phyloP scores from a whole-genome alignment of 2,329 filamentous ascomycete species.

The Trichoderma lentiforme region DNA sequence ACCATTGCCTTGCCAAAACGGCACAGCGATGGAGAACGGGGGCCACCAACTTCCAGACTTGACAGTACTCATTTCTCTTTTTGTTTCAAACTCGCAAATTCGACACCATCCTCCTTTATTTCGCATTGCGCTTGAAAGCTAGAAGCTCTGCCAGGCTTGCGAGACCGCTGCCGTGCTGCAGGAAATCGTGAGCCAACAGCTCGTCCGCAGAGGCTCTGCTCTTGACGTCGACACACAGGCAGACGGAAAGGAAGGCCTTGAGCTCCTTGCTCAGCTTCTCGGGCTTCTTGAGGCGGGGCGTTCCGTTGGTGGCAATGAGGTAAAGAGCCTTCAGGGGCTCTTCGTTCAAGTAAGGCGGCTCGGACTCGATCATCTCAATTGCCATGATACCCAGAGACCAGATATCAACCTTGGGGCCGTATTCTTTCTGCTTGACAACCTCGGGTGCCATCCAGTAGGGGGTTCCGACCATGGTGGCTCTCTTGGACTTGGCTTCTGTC shows the following conservation, averaged over 20 bases:
- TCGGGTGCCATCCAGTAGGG: conserved; percentile 99
- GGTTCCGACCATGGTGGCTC: conserved; percentile 97
- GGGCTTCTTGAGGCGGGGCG: conserved; percentile 93
- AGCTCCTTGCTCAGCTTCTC: conserved; percentile 97
- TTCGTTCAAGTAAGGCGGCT: conserved; percentile 96
- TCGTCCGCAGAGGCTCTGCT: conserved; percentile 89
- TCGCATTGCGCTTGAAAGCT: conserved; percentile 75
- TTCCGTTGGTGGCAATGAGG: conserved; percentile 96
- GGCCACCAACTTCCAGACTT: conserved; percentile 11
- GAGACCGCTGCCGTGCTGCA: conserved; percentile 85
- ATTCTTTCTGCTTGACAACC: conserved; percentile 99
- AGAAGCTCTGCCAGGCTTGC: conserved; percentile 81
- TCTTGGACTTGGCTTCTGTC: conserved; percentile 93
- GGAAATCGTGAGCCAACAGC: conserved; percentile 85
- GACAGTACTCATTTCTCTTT: conserved; percentile 21
- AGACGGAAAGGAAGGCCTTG: conserved; percentile 94
- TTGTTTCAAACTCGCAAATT: conserved; percentile 10
- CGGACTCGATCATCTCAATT: conserved; percentile 99
- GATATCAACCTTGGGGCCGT: conserved; percentile 96
- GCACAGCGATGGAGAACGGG: neutral
- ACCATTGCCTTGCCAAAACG: conserved; percentile 7
- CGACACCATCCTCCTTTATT: conserved; percentile 40
- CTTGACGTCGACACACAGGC: conserved; percentile 94
- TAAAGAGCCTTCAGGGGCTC: conserved; percentile 96
- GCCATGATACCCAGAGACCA: conserved; percentile 99